A percentile compares a stretch with the other conserved stretches of the same genome.
Evolutionary conservation across 2,329 filamentous ascomycete species (phyloP).

Genomic region (Xylariaceae sp.): DNA sequence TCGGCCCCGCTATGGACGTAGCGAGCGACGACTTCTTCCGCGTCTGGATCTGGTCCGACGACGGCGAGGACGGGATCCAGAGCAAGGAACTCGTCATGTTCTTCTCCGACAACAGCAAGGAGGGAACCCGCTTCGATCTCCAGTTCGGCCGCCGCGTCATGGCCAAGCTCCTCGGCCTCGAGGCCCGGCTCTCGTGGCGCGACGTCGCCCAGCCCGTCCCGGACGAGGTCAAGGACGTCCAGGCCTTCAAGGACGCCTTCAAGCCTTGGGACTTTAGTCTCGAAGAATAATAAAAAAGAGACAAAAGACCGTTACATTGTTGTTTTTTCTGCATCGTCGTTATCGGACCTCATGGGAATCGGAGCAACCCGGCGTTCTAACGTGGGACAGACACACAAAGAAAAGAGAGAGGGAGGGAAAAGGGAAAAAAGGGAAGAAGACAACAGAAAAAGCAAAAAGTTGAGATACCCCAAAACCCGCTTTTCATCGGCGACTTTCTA

Average conservation of each 20-base stretch:
- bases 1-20: conserved; percentile 46
- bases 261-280: conserved; percentile 79
- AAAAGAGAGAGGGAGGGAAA: too few relatives aligned
- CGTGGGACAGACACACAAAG: too few relatives aligned
- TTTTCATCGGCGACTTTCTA: too few relatives aligned
- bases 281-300: conserved; percentile 21
- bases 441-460: too few relatives aligned
- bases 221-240: conserved; percentile 75
- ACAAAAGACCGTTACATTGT: conserved; percentile 10
- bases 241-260: conserved; percentile 75
- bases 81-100: conserved; percentile 70
- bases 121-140: conserved; percentile 81
- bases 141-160: conserved; percentile 86
- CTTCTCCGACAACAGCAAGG: conserved; percentile 60
- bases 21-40: conserved; percentile 68
- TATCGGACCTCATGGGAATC: too few relatives aligned
- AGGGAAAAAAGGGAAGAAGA: too few relatives aligned
- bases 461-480: too few relatives aligned
- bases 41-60: conserved; percentile 69
- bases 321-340: background rate
- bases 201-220: conserved; percentile 71
- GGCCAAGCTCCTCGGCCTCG: conserved; percentile 78
- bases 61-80: conserved; percentile 49
- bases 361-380: too few relatives aligned
- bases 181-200: conserved; percentile 76